Base-by-base conservation (phyloP, 2,329 filamentous ascomycete genomes). In the Hysterium pulicare region DNA sequence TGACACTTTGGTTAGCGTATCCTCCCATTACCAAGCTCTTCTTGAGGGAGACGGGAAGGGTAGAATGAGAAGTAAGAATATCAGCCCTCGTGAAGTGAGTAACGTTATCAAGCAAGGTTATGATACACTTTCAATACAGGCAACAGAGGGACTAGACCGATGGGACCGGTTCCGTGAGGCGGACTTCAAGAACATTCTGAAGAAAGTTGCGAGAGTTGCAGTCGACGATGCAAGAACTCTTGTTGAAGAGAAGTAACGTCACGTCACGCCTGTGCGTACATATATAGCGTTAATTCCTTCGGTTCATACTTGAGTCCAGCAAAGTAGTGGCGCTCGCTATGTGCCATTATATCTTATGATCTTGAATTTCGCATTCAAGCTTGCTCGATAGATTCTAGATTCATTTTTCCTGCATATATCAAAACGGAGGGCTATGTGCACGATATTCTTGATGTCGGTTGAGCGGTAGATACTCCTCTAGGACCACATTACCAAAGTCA, bases 101-200 rank as follows among this genome's bases (percentile, higher is more conserved):
- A 85, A 87, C 51, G 87, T 96, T 21, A 97, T 98, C 67, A 95
- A 95, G 71, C 86, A 94, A 65, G 93, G 93, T 0, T 97, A 97
- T 60, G 91, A 97, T 67, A 95, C 90, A 26, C 69, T 98, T 57
- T 91, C 86, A 49, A 94, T 98, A 41, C 87, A 94, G 67, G 83
- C 88, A 0, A 89, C 84, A 57, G 90, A 95, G 61, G 90, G 87
- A 0, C 66, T 95, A 53, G 90, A 91, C 63, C 81, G 83, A 28
- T 95, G 89, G 87, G 87, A 89, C 51, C 81, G 77, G 61, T 97
- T 87, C 65, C 76, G 91, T 11, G 93, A 97, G 71, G 86, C 86
- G 2, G 89, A 95, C 51, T 84, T 90, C 72, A 86, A 89, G 69
- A 79, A 77, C 5, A 72, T 93, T 55, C 68, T 98, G 64, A 98